Percentiles rank a stretch among this genome's conserved stretches.
Conservation (phyloP, 2,329 filamentous ascomycete species). For the Pleurostoma richardsiae region DNA sequence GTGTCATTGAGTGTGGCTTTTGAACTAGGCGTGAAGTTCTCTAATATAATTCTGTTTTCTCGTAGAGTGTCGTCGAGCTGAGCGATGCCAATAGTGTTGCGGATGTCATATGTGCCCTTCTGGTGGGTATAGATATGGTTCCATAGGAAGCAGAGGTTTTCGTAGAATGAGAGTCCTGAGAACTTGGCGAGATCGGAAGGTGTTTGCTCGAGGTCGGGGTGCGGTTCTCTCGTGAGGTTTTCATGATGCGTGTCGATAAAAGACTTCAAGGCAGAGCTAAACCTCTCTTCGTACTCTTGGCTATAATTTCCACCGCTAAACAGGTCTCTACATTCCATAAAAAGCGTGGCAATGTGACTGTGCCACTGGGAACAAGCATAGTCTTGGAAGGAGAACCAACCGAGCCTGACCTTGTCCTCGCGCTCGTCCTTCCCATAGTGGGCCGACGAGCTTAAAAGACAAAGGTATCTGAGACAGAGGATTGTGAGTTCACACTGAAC, state of each 20-base stretch:
- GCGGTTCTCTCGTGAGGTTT: too few relatives aligned
- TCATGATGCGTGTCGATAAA: too few relatives aligned
- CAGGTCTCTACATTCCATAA: too few relatives aligned
- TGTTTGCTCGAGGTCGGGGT: too few relatives aligned
- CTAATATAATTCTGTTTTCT: conserved; percentile 3
- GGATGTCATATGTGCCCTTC: background rate
- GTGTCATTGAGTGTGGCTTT: background rate
- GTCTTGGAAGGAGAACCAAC: too few relatives aligned
- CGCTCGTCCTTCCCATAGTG: conserved; percentile 2
- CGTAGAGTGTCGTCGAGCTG: conserved; percentile 4
- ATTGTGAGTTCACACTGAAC: conserved; percentile 14
- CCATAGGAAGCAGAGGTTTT: background rate
- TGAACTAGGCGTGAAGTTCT: too few relatives aligned
- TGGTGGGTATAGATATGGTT: background rate
- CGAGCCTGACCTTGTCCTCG: background rate
- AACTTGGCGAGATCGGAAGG: background rate
- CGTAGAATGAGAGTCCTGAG: background rate
- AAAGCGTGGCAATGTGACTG: too few relatives aligned
- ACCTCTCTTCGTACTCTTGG: too few relatives aligned
- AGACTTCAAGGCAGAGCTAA: too few relatives aligned
- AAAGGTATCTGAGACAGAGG: conserved; percentile 8
- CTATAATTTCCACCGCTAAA: too few relatives aligned
- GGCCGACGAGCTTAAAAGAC: background rate
- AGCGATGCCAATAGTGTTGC: background rate
- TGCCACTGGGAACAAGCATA: too few relatives aligned